phyloP scores from a whole-genome alignment of 192 early-diverging fungal genomes.

The Podila minutissima region DNA sequence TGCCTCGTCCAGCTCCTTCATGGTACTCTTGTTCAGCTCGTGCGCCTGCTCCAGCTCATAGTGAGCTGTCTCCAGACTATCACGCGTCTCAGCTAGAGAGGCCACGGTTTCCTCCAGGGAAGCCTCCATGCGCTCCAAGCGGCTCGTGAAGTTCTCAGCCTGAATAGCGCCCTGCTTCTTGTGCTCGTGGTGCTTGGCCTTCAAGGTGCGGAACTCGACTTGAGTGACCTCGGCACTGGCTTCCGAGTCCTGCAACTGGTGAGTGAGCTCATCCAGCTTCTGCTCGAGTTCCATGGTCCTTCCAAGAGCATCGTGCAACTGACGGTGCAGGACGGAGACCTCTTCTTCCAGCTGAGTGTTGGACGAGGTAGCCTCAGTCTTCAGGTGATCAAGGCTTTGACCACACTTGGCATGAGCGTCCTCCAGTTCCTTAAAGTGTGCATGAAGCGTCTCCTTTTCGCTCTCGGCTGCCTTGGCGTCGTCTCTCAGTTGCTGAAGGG shows the following conservation, averaged over 20 bases:
- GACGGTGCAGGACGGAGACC: constrained; percentile 24
- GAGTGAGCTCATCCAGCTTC: constrained; percentile 25
- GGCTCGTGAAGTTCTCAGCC: constrained; percentile 8
- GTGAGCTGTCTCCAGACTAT: constrained; percentile 17
- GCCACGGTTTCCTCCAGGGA: constrained; percentile 19
- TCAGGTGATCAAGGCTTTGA: not conserved
- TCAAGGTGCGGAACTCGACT: constrained; percentile 24
- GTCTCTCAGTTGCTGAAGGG: constrained; percentile 51
- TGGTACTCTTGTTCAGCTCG: constrained; percentile 18
- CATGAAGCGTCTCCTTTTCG: constrained; percentile 10
- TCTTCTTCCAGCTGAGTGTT: constrained; percentile 31
- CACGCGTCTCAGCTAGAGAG: constrained; percentile 22
- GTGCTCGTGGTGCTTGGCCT: constrained; percentile 50
- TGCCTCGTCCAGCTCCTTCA: constrained; percentile 26
- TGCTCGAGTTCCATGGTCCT: constrained; percentile 44
- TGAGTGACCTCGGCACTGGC: constrained; percentile 8
- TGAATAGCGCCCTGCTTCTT: constrained; percentile 28
- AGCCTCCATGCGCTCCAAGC: constrained; percentile 17
- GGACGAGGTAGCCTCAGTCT: constrained; percentile 6
- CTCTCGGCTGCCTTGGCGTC: constrained; percentile 28
- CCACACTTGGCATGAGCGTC: constrained; percentile 6
- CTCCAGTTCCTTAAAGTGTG: constrained; percentile 13
- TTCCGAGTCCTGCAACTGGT: constrained; percentile 25
- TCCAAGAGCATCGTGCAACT: constrained; percentile 40
- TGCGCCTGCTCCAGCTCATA: constrained; percentile 28